phyloP scores from a whole-genome alignment of 2,329 filamentous ascomycete species.

The Dactylellina sp. region DNA sequence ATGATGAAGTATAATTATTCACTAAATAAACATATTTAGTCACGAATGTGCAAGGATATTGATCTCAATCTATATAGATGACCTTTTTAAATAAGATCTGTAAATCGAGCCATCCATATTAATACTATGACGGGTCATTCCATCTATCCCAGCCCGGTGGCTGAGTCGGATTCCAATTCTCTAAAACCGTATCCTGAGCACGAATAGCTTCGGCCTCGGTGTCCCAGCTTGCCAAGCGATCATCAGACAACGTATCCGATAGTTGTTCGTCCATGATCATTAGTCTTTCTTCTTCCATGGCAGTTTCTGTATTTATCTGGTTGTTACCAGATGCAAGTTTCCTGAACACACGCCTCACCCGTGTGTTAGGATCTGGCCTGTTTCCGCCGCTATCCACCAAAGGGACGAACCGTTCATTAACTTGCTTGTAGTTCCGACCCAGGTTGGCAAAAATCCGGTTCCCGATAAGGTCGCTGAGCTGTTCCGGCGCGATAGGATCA shows the following conservation, averaged over 20 bases:
- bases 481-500: not conserved
- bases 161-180: conserved; percentile 4
- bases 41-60: not conserved
- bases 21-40: not conserved
- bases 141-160: not conserved
- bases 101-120: not conserved
- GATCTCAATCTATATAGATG: not conserved
- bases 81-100: not conserved
- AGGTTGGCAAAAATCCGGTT: conserved; percentile 1
- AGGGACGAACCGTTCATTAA: not conserved
- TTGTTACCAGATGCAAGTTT: not conserved
- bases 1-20: not conserved
- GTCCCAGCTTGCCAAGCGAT: not conserved
- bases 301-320: not conserved
- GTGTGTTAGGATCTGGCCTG: not conserved
- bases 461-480: conserved; percentile 10
- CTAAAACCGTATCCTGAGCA: not conserved
- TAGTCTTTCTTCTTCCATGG: not conserved
- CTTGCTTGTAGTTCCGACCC: not conserved
- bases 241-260: not conserved
- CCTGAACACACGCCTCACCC: conserved; percentile 5
- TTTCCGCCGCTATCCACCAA: not conserved
- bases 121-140: not conserved
- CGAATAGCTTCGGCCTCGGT: not conserved
- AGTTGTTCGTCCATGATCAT: conserved; percentile 4